These are phyloP conservation scores for Oropetium thomaeum DNA, from an alignment of 176 grass and related monocot genomes.

Conservation along the genomic window DNA sequence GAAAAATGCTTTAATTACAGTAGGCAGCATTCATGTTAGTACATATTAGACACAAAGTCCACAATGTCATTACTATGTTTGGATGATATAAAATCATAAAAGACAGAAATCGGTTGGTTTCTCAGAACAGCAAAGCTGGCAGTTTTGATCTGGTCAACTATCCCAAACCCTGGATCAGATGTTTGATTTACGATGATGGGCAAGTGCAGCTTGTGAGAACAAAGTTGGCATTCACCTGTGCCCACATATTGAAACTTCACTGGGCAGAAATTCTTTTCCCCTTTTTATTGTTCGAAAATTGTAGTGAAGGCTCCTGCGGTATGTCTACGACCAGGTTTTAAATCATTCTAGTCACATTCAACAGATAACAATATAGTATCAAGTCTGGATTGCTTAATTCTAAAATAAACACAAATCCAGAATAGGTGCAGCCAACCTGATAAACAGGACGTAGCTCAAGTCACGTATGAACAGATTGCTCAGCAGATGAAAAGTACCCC, in stretches of 20 bases:
- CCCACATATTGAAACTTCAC: background rate
- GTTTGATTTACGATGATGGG: too few species aligned
- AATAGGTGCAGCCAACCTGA: background rate
- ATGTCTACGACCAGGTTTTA: background rate
- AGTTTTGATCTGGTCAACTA: background rate
- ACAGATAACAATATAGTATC: slow-evolving; percentile 3
- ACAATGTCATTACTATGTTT: background rate
- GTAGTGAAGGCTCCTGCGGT: background rate
- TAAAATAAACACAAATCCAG: background rate
- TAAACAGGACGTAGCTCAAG: background rate
- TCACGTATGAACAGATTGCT: background rate
- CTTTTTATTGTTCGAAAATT: background rate
- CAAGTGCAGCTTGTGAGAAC: background rate
- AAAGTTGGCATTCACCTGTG: background rate
- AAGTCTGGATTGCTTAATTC: background rate
- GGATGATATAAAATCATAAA: background rate
- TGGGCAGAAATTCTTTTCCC: background rate
- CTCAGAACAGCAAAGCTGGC: background rate
- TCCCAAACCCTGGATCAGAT: background rate
- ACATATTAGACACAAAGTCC: background rate
- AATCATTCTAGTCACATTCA: background rate
- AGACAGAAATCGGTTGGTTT: background rate
- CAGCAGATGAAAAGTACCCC: background rate
- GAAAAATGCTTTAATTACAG: background rate
- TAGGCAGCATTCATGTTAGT: background rate